Percentiles rank a stretch among this genome's conserved stretches.
Conservation (phyloP, 2,329 filamentous ascomycete species). For the Pseudogymnoascus sp. region DNA sequence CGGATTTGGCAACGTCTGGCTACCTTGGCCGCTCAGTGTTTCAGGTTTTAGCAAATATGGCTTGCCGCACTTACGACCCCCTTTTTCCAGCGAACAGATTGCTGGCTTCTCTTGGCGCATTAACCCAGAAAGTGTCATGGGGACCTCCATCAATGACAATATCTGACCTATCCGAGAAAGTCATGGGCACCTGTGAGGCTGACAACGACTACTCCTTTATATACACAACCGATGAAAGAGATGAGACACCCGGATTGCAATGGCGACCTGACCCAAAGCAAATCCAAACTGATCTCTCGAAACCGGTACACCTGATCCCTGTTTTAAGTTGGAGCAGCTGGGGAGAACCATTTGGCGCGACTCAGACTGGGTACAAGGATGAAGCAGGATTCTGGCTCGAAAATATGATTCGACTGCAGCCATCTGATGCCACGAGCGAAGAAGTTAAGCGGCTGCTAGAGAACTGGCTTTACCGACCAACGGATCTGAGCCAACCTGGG, state of each 20-base stretch:
- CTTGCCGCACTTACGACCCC: constrained; percentile 11
- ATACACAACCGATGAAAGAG: constrained; percentile 11
- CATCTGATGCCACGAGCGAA: background rate
- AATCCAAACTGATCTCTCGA: background rate
- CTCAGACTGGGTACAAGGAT: background rate
- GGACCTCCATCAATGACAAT: constrained; percentile 10
- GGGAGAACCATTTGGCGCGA: background rate
- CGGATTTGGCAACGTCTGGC: constrained; percentile 1
- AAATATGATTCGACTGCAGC: background rate
- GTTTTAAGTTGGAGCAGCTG: background rate
- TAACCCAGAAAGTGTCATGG: constrained; percentile 16
- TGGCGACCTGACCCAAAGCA: constrained; percentile 8
- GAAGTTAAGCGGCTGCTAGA: background rate
- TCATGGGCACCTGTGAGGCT: constrained; percentile 13
- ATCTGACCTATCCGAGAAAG: constrained; percentile 11
- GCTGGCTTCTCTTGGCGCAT: constrained; percentile 14
- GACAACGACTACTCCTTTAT: constrained; percentile 15
- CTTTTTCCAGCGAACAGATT: constrained; percentile 15
- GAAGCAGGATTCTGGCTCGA: constrained; percentile 3
- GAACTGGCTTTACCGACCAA: background rate
- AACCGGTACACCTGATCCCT: background rate
- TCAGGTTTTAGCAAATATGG: constrained; percentile 14
- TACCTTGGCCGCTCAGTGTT: constrained; percentile 15
- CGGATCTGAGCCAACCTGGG: background rate
- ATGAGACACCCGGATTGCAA: background rate